A percentile compares a stretch with the other conserved stretches of the same genome.
Evolutionary conservation across 345 rosid genomes (phyloP).

Genomic region (Eucalyptus polyanthemos): DNA sequence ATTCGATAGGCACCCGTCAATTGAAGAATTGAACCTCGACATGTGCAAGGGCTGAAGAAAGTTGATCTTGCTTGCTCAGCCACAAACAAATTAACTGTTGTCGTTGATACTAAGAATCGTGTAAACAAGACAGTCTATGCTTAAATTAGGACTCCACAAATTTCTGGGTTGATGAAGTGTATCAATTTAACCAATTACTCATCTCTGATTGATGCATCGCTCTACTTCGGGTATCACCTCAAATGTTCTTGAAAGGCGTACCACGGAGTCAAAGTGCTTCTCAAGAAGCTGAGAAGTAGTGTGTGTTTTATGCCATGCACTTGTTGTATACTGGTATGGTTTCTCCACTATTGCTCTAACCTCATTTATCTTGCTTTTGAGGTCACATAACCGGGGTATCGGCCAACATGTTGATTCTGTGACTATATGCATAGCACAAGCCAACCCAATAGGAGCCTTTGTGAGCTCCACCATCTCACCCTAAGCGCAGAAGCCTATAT

Average conservation of each 20-base stretch:
- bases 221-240: background rate
- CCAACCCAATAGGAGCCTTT: fast-evolving
- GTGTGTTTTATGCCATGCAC: background rate
- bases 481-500: fast-evolving
- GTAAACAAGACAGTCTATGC: background rate
- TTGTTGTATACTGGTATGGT: too few relatives aligned
- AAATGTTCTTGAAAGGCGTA: background rate
- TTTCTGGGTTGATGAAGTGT: background rate
- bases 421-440: fast-evolving
- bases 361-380: too few relatives aligned
- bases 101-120: fast-evolving
- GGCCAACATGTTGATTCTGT: fast-evolving
- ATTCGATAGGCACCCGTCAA: too few relatives aligned
- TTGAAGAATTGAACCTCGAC: too few relatives aligned
- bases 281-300: too few relatives aligned
- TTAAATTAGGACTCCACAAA: background rate
- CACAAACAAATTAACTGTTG: background rate
- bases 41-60: too few relatives aligned
- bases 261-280: background rate
- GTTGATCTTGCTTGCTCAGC: too few relatives aligned
- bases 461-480: too few relatives aligned
- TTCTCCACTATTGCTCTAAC: too few relatives aligned
- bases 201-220: background rate
- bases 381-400: too few relatives aligned
- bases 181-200: background rate